Evolutionary conservation across 257 asterid species (phyloP).

Genomic region (Solanum pinnatisectum): DNA sequence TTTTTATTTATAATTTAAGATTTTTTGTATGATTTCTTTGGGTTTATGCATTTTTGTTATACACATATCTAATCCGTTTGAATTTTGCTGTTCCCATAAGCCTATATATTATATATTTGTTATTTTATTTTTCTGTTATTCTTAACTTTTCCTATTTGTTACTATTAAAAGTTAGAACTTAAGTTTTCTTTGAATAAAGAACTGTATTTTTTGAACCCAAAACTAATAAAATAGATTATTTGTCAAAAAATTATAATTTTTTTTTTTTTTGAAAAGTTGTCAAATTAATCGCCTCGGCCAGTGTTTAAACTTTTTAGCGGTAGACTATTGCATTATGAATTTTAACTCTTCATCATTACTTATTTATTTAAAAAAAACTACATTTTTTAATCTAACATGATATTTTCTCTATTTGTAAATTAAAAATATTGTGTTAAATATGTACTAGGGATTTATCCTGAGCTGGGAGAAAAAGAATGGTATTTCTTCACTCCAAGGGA

Average conservation of each 20-base stretch:
- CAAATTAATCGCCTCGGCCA: too few species aligned
- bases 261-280: too few species aligned
- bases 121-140: too few species aligned
- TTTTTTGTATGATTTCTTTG: not conserved
- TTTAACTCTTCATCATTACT: too few species aligned
- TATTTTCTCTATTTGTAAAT: not conserved
- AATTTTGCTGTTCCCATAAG: not conserved
- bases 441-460: not conserved
- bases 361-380: not conserved
- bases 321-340: too few species aligned
- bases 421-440: not conserved
- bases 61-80: too few species aligned
- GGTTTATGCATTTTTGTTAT: not conserved
- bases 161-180: not conserved
- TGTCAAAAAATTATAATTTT: too few species aligned
- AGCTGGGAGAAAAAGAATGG: conserved; percentile 1
- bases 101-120: not conserved
- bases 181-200: not conserved
- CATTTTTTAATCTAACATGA: not conserved
- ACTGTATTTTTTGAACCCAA: not conserved
- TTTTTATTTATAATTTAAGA: not conserved
- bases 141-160: too few species aligned
- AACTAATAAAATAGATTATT: too few species aligned
- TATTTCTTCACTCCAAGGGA: conserved; percentile 13
- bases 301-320: too few species aligned